These are phyloP conservation scores for Xylariomycetidae sp. DNA, from an alignment of 2,329 filamentous ascomycete species.

Conservation along the genomic window DNA sequence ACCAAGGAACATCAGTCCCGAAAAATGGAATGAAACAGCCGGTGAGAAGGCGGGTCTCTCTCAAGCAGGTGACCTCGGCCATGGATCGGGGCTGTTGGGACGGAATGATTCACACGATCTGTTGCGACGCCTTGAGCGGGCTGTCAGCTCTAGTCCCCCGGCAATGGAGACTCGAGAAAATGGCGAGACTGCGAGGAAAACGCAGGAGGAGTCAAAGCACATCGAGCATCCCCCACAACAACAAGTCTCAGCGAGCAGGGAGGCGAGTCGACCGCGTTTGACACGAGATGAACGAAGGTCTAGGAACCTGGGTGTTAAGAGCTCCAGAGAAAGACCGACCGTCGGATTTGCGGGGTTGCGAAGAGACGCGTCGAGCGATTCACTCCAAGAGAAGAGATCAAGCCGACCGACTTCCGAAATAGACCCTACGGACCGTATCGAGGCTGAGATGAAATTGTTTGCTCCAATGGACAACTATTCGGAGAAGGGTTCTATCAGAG, in stretches of 20 bases:
- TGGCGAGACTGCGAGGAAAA: slow-evolving; percentile 11
- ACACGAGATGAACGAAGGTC: slow-evolving; percentile 16
- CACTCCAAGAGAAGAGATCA: slow-evolving; percentile 42
- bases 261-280: slow-evolving; percentile 12
- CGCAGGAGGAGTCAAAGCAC: no score
- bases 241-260: slow-evolving; percentile 2
- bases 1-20: slow-evolving; percentile 6
- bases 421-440: slow-evolving; percentile 53
- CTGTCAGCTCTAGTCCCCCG: slow-evolving; percentile 40
- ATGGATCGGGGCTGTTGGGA: no score
- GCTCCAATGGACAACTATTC: slow-evolving; percentile 51
- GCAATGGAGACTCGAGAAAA: slow-evolving; percentile 15
- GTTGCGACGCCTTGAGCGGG: slow-evolving; percentile 44
- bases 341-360: slow-evolving; percentile 44
- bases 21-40: no score
- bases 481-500: slow-evolving; percentile 49
- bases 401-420: slow-evolving; percentile 45
- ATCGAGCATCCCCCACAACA: not conserved
- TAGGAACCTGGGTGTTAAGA: slow-evolving; percentile 21
- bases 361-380: slow-evolving; percentile 41
- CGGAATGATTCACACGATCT: slow-evolving; percentile 43
- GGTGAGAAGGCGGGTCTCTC: no score
- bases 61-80: not conserved
- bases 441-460: slow-evolving; percentile 53
- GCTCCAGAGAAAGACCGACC: slow-evolving; percentile 29